A percentile compares a stretch with the other conserved stretches of the same genome.
phyloP scores from a whole-genome alignment of 306 rosid species.

The Rubus idaeus region DNA sequence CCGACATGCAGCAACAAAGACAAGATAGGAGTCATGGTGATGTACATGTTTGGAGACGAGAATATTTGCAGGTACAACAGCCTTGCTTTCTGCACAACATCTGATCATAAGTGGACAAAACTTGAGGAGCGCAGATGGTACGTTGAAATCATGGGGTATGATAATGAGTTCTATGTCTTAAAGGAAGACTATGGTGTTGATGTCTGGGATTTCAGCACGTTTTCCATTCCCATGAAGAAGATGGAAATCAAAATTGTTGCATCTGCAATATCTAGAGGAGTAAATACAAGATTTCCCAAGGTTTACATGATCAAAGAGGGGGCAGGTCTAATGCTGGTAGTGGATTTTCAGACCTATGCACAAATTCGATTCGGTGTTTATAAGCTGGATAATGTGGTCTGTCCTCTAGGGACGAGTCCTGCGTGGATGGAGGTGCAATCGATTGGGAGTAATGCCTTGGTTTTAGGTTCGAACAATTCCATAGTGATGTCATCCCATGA shows the following conservation, averaged over 20 bases:
- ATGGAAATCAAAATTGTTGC: not conserved
- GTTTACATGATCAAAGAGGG: not conserved
- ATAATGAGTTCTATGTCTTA: not conserved
- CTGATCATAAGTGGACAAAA: not conserved
- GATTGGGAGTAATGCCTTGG: not conserved
- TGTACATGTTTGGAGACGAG: not conserved
- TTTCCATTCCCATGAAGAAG: not conserved
- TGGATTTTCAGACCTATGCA: not conserved
- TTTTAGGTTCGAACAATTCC: conserved; percentile 2
- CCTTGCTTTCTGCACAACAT: not conserved
- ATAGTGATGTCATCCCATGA: not conserved
- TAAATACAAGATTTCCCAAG: not conserved
- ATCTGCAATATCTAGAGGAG: not conserved
- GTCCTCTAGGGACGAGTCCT: not conserved
- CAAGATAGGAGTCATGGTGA: not conserved
- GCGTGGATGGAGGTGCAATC: not conserved
- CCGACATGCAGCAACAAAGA: not conserved
- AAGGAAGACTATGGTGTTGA: not conserved
- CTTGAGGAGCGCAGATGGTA: not conserved
- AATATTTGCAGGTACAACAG: not conserved
- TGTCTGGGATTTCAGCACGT: not conserved
- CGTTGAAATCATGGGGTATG: not conserved
- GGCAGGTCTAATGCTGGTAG: not conserved
- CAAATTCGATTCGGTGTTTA: not conserved
- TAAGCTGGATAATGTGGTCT: not conserved